A percentile compares a stretch with the other conserved stretches of the same genome.
Evolutionary conservation across 176 grass and related monocot genomes (phyloP).

Genomic region (Oryza meridionalis): DNA sequence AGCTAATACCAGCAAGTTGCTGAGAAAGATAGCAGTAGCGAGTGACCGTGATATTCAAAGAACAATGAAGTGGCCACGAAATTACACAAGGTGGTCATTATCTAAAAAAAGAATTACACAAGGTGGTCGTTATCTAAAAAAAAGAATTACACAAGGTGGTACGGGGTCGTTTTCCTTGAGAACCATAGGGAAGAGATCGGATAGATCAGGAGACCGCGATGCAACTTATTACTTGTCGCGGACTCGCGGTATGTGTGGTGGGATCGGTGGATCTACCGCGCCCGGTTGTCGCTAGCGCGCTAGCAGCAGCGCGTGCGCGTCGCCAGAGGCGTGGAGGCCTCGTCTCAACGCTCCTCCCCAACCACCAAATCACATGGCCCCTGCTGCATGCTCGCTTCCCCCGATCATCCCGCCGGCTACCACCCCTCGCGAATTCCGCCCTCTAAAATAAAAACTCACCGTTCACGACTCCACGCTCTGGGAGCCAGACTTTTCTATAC

Average conservation of each 20-base stretch:
- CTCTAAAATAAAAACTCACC: not conserved
- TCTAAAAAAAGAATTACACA: too few relatives aligned
- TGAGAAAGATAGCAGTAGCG: not conserved
- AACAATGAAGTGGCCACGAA: not conserved
- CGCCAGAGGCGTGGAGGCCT: not conserved
- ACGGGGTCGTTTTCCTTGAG: not conserved
- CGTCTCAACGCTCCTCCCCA: not conserved
- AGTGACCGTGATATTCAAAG: not conserved
- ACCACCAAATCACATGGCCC: constrained; percentile 31
- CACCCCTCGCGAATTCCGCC: constrained; percentile 24
- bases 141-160: too few relatives aligned
- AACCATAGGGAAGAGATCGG: not conserved
- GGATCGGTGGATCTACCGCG: not conserved
- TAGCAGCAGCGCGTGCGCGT: not conserved
- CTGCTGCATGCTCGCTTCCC: not conserved
- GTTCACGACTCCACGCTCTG: not conserved
- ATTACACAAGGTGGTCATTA: not conserved
- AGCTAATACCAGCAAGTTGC: not conserved
- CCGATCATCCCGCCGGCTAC: not conserved
- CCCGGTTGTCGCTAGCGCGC: not conserved
- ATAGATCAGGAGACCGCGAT: not conserved
- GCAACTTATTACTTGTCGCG: not conserved
- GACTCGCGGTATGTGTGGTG: not conserved
- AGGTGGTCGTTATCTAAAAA: too few relatives aligned
- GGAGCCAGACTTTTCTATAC: not conserved